Conservation (phyloP, 208 protist species). For the Leishmania aethiopica region DNA sequence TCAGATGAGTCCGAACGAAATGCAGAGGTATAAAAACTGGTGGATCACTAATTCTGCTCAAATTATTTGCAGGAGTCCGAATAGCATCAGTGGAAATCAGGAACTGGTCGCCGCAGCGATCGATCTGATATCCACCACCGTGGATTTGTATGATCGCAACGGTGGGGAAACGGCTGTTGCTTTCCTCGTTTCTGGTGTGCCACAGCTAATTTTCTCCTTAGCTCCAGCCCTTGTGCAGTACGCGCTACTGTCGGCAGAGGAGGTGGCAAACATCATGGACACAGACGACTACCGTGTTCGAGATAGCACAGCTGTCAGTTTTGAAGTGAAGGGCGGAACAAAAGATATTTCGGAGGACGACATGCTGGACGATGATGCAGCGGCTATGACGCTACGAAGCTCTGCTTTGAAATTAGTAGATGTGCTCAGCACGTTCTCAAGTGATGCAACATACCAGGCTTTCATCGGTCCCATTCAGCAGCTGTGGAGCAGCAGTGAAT, state of each 20-base stretch:
- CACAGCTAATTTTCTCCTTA: conserved; percentile 36
- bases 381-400: conserved; percentile 71
- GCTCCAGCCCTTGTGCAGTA: conserved; percentile 58
- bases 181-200: conserved; percentile 53
- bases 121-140: conserved; percentile 56
- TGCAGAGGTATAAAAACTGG: conserved; percentile 33
- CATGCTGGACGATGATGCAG: conserved; percentile 66
- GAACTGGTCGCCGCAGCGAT: conserved; percentile 68
- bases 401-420: conserved; percentile 79
- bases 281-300: conserved; percentile 79
- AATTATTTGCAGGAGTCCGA: conserved; percentile 41
- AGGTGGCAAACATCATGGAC: conserved; percentile 71
- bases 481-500: conserved; percentile 61
- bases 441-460: conserved; percentile 41
- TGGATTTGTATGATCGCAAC: conserved; percentile 66
- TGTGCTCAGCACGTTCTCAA: conserved; percentile 60
- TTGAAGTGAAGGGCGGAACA: conserved; percentile 38
- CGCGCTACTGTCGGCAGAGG: conserved; percentile 72
- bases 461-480: conserved; percentile 53
- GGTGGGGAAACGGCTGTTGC: conserved; percentile 52
- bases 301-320: conserved; percentile 53
- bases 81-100: conserved; percentile 33
- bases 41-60: conserved; percentile 63
- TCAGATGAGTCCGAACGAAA: conserved; percentile 36
- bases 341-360: conserved; percentile 83